phyloP scores from a whole-genome alignment of 2,329 filamentous ascomycete species.

The Pseudogymnoascus sp. region DNA sequence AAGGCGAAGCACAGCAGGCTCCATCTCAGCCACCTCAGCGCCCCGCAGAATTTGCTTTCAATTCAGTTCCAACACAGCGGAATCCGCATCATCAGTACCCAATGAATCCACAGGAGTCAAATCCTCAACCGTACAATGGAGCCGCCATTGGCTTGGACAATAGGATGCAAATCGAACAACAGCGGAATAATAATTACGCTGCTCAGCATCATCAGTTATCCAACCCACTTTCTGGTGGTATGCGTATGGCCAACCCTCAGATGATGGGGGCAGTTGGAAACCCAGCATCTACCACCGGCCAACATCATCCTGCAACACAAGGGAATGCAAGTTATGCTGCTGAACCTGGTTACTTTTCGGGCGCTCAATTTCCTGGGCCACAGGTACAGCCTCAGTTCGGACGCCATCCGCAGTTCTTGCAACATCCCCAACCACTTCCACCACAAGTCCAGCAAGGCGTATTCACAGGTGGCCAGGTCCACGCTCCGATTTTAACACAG shows the following conservation, averaged over 20 bases:
- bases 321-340: background rate
- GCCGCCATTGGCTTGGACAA: background rate
- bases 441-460: slow-evolving; percentile 49
- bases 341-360: background rate
- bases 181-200: background rate
- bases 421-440: slow-evolving; percentile 34
- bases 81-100: background rate
- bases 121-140: background rate
- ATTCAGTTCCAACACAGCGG: background rate
- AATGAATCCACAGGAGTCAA: background rate
- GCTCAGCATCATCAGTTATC: background rate
- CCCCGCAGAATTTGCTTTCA: background rate
- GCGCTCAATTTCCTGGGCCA: slow-evolving; percentile 4
- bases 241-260: background rate
- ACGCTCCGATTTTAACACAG: slow-evolving; percentile 27
- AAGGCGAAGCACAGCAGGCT: slow-evolving; percentile 12
- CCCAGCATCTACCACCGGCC: background rate
- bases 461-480: slow-evolving; percentile 35
- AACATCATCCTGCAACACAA: background rate
- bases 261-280: background rate
- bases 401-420: slow-evolving; percentile 27
- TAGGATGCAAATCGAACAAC: background rate
- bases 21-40: background rate
- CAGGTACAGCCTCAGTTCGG: slow-evolving; percentile 15
- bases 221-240: background rate